Evolutionary conservation across 768 basidiomycete species (phyloP), one percentile per base, ranked within the genome.

Genomic region (Podaxis carcinomalis): DNA sequence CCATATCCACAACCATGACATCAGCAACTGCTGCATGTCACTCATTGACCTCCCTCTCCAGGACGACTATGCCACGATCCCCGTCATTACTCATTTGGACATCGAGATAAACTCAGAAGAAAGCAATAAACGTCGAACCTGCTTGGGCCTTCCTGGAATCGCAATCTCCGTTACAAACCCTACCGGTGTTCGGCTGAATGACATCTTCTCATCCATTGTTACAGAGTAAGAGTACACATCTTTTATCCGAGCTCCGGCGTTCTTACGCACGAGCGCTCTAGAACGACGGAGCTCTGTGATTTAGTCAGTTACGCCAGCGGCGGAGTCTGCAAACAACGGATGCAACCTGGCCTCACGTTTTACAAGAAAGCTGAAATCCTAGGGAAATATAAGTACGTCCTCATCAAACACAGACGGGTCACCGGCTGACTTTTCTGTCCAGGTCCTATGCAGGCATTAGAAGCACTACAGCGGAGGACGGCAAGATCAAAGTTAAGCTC

Each of bases 331-430:
- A 56, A 61, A 23, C 63, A 63, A 32, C 63, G 67, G 21, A 50
- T 68, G 14, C 58, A 63, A 53, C 44, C 51, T n/a, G 46, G 63
- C 36, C 67, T 65, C 53, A 63, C 55, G 4, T 61, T n/a, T 57
- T 40, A 19, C 2, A 61, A 55, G 57, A 64, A 65, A 37, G 67
- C 67, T 16, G 64, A 65, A 14, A 60, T 65, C 16, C 53, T 68
- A 10, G 64, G 64, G 4, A 50, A 63, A n/a, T 37, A 60, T 21
- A 65, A 51, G 64, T 66, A 55, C 14, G 59, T 32, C 13, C 16
- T 27, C 14, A 44, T 19, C 13, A 21, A 28, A n/a, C 19, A 6
- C 21, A 23, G 23, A 11, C 21, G 19, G 21, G 6, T 4, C 21
- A 14, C 11, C 23, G 19, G 19, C 21, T 49, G 47, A 49, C 47